These are phyloP conservation scores for Puccinia hordei DNA, from an alignment of 1,284 basidiomycete species.

Conservation along the genomic window DNA sequence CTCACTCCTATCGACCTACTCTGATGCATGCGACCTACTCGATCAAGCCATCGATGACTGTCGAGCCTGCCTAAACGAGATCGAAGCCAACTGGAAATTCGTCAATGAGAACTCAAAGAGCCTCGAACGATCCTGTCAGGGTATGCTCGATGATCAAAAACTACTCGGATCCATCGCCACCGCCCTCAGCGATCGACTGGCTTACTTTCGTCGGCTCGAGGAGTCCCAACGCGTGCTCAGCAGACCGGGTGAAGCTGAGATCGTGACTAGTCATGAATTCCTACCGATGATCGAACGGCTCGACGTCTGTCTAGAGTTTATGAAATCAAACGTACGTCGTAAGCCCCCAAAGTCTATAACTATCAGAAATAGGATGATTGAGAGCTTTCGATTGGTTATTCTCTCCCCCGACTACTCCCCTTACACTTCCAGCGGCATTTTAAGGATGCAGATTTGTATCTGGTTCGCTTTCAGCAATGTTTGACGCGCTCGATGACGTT, in stretches of 20 bases:
- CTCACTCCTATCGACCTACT: slow-evolving; percentile 70
- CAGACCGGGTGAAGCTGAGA: slow-evolving; percentile 76
- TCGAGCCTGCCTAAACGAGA: slow-evolving; percentile 72
- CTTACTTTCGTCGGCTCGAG: slow-evolving; percentile 89
- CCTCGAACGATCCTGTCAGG: slow-evolving; percentile 84
- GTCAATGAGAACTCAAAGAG: slow-evolving; percentile 85
- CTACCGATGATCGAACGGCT: slow-evolving; percentile 89
- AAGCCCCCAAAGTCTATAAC: too few species aligned
- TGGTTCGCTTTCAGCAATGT: slow-evolving; percentile 90
- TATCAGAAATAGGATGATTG: too few species aligned
- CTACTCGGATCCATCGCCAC: slow-evolving; percentile 75
- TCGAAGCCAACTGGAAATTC: slow-evolving; percentile 77
- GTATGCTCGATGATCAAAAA: slow-evolving; percentile 82
- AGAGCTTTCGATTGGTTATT: too few species aligned
- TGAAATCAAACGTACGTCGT: slow-evolving; percentile 75
- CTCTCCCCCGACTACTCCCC: slow-evolving; percentile 50
- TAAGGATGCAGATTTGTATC: slow-evolving; percentile 83
- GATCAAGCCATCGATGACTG: slow-evolving; percentile 71
- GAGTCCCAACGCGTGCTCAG: slow-evolving; percentile 85
- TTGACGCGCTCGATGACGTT: slow-evolving; percentile 93
- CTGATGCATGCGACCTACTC: slow-evolving; percentile 73
- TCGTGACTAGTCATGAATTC: slow-evolving; percentile 84
- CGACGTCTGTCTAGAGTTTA: slow-evolving; percentile 84
- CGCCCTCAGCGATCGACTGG: slow-evolving; percentile 72
- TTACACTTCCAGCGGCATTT: slow-evolving; percentile 71